A percentile compares a stretch with the other conserved stretches of the same genome.
Conservation (phyloP, 768 basidiomycete genomes). For the Suillus clintonianus region DNA sequence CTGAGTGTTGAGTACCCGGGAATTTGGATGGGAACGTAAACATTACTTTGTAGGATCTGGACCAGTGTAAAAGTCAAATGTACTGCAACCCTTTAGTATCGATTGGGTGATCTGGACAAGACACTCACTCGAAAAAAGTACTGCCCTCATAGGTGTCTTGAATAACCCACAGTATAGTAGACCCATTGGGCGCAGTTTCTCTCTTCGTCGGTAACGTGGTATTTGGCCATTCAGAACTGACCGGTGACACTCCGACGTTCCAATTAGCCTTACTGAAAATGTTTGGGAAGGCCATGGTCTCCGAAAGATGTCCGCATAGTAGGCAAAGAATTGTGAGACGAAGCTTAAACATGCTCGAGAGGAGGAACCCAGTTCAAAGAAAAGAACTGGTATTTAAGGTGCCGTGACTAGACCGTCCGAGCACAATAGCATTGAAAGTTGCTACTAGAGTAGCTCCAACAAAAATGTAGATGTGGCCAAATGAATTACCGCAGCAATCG, state of each 20-base stretch:
- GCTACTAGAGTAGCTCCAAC: background rate
- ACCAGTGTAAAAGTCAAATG: conserved; percentile 59
- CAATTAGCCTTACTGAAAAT: background rate
- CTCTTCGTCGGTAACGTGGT: conserved; percentile 15
- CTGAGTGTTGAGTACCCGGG: conserved; percentile 11
- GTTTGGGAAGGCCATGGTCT: conserved; percentile 7
- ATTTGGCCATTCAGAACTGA: background rate
- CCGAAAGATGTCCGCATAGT: conserved; percentile 15
- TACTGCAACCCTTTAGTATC: conserved; percentile 29
- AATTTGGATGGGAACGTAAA: conserved; percentile 8
- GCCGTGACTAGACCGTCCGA: background rate
- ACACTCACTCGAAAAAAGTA: conserved; percentile 69
- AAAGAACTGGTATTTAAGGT: background rate
- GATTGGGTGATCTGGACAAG: background rate
- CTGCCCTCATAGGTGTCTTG: conserved; percentile 67
- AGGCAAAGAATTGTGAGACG: background rate
- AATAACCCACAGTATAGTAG: conserved; percentile 64
- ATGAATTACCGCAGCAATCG: background rate
- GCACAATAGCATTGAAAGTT: background rate
- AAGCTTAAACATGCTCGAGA: background rate
- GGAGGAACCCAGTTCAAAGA: background rate
- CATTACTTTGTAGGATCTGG: conserved; percentile 70
- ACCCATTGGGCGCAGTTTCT: conserved; percentile 46
- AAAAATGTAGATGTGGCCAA: background rate
- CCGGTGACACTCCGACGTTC: background rate